Percentiles rank a stretch among this genome's conserved stretches.
Conservation (phyloP, 2,329 filamentous ascomycete genomes). For the Alternaria brassicae region DNA sequence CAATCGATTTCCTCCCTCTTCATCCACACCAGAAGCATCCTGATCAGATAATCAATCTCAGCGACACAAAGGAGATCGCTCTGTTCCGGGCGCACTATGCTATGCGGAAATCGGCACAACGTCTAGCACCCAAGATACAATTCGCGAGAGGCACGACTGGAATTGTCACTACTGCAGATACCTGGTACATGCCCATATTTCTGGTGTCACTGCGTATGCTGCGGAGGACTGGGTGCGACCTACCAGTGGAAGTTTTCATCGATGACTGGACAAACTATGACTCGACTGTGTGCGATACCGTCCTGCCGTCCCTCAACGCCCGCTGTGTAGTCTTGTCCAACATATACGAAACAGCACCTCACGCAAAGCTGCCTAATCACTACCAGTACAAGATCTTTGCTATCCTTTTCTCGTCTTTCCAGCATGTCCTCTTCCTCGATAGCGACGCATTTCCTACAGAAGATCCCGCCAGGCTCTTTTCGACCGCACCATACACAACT, state of each 20-base stretch:
- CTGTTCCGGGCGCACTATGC: slow-evolving; percentile 28
- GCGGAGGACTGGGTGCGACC: slow-evolving; percentile 57
- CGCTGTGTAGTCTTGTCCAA: slow-evolving; percentile 48
- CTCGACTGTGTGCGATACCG: slow-evolving; percentile 46
- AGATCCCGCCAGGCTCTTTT: slow-evolving; percentile 57
- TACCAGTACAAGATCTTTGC: slow-evolving; percentile 66
- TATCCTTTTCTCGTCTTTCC: slow-evolving; percentile 65
- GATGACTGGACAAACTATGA: slow-evolving; percentile 49
- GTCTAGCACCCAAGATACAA: slow-evolving; percentile 41
- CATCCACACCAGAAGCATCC: slow-evolving; percentile 15
- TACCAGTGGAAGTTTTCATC: slow-evolving; percentile 59
- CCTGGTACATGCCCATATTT: slow-evolving; percentile 58
- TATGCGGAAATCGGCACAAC: slow-evolving; percentile 29
- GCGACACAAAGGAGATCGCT: slow-evolving; percentile 25
- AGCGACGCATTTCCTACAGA: slow-evolving; percentile 62
- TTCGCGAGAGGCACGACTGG: slow-evolving; percentile 54
- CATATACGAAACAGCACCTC: slow-evolving; percentile 21
- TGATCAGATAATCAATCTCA: slow-evolving; percentile 25
- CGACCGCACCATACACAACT: slow-evolving; percentile 59
- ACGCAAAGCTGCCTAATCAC: slow-evolving; percentile 27
- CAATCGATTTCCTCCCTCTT: slow-evolving; percentile 21
- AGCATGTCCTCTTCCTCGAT: slow-evolving; percentile 66
- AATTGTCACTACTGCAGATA: slow-evolving; percentile 60
- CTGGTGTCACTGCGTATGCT: slow-evolving; percentile 61
- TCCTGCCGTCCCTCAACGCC: slow-evolving; percentile 50